phyloP scores from a whole-genome alignment of 1,284 basidiomycete species.

The Irpex sp. region DNA sequence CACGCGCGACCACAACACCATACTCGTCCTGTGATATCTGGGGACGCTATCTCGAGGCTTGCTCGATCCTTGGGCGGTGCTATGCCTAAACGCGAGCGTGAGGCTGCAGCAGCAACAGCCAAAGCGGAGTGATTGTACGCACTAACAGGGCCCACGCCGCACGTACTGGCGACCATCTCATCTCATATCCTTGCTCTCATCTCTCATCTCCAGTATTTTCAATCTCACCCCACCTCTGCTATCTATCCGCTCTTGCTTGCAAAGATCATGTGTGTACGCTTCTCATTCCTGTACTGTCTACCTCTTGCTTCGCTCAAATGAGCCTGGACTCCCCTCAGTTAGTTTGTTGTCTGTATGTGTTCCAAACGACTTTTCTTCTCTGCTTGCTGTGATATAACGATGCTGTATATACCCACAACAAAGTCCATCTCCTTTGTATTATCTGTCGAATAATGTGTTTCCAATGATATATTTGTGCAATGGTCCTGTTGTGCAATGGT shows the following conservation, averaged over 20 bases:
- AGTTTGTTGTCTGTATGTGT: neutral
- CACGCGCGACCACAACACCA: constrained; percentile 38
- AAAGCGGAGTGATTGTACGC: constrained; percentile 12
- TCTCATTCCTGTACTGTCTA: neutral
- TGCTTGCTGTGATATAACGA: neutral
- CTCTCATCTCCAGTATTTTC: neutral
- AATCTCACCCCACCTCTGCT: neutral
- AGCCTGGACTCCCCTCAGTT: constrained; percentile 1
- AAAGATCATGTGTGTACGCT: neutral
- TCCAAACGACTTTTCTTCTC: neutral
- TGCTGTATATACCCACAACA: neutral
- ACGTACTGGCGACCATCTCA: too few species aligned
- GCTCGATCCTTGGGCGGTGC: constrained; percentile 54
- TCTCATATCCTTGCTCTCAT: neutral
- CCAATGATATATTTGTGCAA: neutral
- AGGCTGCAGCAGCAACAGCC: constrained; percentile 15
- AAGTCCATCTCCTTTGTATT: neutral
- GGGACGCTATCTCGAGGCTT: constrained; percentile 60
- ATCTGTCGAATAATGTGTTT: neutral
- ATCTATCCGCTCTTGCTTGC: neutral
- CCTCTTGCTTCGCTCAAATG: neutral
- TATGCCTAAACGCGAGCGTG: constrained; percentile 20
- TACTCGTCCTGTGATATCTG: constrained; percentile 64
- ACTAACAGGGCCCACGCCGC: too few species aligned
- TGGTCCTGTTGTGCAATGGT: too few species aligned